Percentiles rank a stretch among this genome's conserved stretches.
phyloP scores from a whole-genome alignment of 805 yeast genomes.

The Tetrapisispora fleetii region DNA sequence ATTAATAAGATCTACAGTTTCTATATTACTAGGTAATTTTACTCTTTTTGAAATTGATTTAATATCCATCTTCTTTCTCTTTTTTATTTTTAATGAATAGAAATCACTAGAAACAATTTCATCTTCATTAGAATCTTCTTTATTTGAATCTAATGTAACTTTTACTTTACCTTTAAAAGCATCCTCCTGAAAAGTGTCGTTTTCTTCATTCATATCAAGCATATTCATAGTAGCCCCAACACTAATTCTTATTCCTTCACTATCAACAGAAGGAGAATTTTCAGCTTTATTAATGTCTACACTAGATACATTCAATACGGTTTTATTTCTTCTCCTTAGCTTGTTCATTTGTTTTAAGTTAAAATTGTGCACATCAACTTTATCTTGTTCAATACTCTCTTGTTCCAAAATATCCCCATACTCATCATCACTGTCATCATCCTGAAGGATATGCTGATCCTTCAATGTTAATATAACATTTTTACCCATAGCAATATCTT shows the following conservation, averaged over 20 bases:
- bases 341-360: constrained; percentile 26
- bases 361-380: constrained; percentile 25
- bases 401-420: constrained; percentile 23
- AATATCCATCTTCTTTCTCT: constrained; percentile 31
- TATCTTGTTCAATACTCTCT: constrained; percentile 18
- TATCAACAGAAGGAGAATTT: constrained; percentile 12
- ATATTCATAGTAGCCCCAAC: constrained; percentile 10
- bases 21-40: constrained; percentile 24
- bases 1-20: constrained; percentile 27
- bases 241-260: constrained; percentile 13
- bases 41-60: constrained; percentile 19
- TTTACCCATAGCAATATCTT: constrained; percentile 30
- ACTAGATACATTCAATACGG: constrained; percentile 13
- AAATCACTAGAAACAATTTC: constrained; percentile 27
- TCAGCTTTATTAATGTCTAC: constrained; percentile 16
- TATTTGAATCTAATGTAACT: constrained; percentile 18
- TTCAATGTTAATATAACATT: constrained; percentile 48
- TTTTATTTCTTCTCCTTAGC: constrained; percentile 26
- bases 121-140: constrained; percentile 13
- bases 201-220: constrained; percentile 13
- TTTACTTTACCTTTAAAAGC: constrained; percentile 4
- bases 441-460: constrained; percentile 28
- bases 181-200: background rate
- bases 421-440: constrained; percentile 18
- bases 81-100: constrained; percentile 32